These are phyloP conservation scores for Craterostigma plantagineum DNA, from an alignment of 257 asterid genomes.

Conservation along the genomic window DNA sequence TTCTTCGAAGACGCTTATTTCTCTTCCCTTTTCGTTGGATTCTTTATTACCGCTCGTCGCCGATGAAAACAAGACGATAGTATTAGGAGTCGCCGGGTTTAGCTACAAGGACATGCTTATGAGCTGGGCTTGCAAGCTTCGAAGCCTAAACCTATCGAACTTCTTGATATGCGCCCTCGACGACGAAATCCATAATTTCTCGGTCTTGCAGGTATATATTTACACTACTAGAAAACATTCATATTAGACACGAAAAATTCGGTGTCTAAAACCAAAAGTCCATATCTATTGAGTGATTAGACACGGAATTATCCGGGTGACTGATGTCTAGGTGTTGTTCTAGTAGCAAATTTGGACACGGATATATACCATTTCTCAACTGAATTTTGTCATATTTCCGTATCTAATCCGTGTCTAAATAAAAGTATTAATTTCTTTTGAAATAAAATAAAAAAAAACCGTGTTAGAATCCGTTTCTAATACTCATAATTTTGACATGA, in stretches of 20 bases:
- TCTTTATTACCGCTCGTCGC: constrained; percentile 37
- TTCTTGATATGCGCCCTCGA: constrained; percentile 78
- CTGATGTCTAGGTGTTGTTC: too few relatives aligned
- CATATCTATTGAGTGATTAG: too few relatives aligned
- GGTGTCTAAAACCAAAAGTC: too few relatives aligned
- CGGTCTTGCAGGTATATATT: constrained; percentile 57
- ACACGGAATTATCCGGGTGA: too few relatives aligned
- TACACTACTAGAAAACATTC: neutral
- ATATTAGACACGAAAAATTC: neutral
- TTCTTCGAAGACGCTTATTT: constrained; percentile 14
- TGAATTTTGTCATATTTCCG: too few relatives aligned
- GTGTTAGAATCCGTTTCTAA: too few relatives aligned
- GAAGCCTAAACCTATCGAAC: constrained; percentile 38
- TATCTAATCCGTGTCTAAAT: too few relatives aligned
- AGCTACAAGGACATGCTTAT: constrained; percentile 86
- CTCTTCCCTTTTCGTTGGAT: constrained; percentile 43
- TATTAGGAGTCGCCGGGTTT: constrained; percentile 74
- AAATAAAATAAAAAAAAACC: too few relatives aligned
- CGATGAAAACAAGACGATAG: constrained; percentile 46
- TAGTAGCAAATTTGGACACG: too few relatives aligned
- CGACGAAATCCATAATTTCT: constrained; percentile 45
- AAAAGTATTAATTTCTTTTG: too few relatives aligned
- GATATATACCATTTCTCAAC: too few relatives aligned
- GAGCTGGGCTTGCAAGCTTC: constrained; percentile 90
- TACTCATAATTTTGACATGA: too few relatives aligned